Evolutionary conservation across 2,329 filamentous ascomycete genomes (phyloP), one percentile per base, ranked within the genome.

Genomic region (Metarhizium brunneum): DNA sequence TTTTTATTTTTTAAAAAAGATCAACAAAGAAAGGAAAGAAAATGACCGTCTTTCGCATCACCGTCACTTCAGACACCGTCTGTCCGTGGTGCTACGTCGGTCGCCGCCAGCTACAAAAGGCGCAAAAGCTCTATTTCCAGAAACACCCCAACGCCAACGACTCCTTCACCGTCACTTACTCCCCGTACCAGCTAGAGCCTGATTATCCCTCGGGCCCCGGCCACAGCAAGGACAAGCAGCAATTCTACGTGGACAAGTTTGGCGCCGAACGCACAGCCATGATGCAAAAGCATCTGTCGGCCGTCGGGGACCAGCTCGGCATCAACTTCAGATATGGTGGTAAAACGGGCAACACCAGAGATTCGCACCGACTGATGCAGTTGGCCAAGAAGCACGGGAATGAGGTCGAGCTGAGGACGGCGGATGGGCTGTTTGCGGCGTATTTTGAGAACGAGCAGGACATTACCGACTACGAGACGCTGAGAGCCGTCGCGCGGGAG

Each of bases 1-100:
- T 6, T 16, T 16, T 3, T 42, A 4, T 42, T 18, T 6, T 16
- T 16, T 13, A 16, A 13, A 14, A 16, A 42, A 18, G 6, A 14
- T 42, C 14, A 6, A 14, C 10, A 16, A 42, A 42, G 18, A 18
- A 20, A 45, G 18, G 16, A 32, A 18, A 25, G 47, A 66, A 49
- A 48, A 92, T 92, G 88, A 85, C 86, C 35, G 61, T 61, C 36
- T 73, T 78, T 60, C 66, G 65, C 11, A 70, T 80, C 60, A 72
- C 73, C 49, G 70, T 78, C 54, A 76, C 77, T 56, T 71, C 76
- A 35, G 78, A 81, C 67, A 76, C 75, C 3, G 66, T 77, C 50
- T 81, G 78, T 58, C 76, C 77, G 2, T 79, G 75, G 69, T 79
- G 76, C 66, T 80, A 78, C 63, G 68, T 81, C 56, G 76, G 76